phyloP scores from a whole-genome alignment of 179 eudicot genomes.

The Vitellaria paradoxa region DNA sequence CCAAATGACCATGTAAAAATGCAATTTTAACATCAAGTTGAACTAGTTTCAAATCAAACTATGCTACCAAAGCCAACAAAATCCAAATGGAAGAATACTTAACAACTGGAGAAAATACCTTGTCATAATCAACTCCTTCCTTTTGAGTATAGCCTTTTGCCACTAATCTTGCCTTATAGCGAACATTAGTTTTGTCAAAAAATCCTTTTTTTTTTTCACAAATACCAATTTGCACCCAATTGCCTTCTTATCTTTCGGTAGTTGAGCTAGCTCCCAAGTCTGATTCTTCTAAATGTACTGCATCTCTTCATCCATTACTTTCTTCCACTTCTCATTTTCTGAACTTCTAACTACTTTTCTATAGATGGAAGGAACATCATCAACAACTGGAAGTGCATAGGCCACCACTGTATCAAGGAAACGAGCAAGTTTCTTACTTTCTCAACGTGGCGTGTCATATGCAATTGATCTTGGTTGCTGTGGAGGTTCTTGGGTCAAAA shows the following conservation, averaged over 20 bases:
- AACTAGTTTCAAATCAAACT: conserved; percentile 2
- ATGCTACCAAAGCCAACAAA: not conserved
- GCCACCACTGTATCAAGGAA: not conserved
- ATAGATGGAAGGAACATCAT: not conserved
- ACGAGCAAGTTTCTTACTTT: not conserved
- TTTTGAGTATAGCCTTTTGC: not conserved
- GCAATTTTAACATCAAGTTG: conserved; percentile 6
- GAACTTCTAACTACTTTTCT: too few relatives aligned
- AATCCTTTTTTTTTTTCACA: not conserved
- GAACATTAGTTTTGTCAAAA: not conserved
- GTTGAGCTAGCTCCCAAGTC: not conserved
- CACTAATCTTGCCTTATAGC: not conserved
- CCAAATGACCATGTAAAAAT: conserved; percentile 7
- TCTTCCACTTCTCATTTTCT: not conserved
- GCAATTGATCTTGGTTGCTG: not conserved
- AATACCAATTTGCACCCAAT: not conserved
- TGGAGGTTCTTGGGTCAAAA: too few relatives aligned
- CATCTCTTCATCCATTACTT: not conserved
- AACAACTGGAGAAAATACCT: not conserved
- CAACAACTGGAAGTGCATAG: not conserved
- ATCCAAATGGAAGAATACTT: not conserved
- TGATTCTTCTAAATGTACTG: not conserved
- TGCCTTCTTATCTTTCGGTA: not conserved
- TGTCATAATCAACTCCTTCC: not conserved
- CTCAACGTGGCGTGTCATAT: not conserved